Evolutionary conservation across 2,329 filamentous ascomycete species (phyloP), one percentile per base, ranked within the genome.

Genomic region (Colletotrichum camelliae): DNA sequence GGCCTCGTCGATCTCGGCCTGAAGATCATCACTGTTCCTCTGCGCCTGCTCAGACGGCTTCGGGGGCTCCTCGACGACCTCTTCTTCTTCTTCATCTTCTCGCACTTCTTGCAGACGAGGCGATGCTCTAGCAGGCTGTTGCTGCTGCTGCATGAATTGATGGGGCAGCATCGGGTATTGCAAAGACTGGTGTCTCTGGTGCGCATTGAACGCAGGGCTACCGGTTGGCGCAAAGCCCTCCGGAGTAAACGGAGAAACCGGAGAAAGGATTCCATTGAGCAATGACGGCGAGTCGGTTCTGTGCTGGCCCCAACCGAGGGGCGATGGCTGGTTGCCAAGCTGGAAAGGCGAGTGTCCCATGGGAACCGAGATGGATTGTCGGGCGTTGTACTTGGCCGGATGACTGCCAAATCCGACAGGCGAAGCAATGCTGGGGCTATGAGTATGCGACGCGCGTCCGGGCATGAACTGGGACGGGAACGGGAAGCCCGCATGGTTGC

Each of bases 1-100:
- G 6, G 94, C 93, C 81, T 96, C 94, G 66, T 97, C 94, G 72
- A 97, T 93, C 79, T 97, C 95, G 77, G 93, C 93, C 82, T 98
- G 95, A 29, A 98, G 89, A 79, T 96, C 96, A 79, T 96, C 94
- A 62, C 86, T 84, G 74, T 77, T 77, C 61, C 86, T 86, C 62
- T 84, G 84, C 13, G 79, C 72, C 12, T 89, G 86, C 79, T 92
- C 89, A 0, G 90, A 88, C 0, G 89, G 90, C 80, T 89, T 90
- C 2, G 89, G 90, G 12, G 87, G 87, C 72, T 86, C 90, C 83
- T 81, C 85, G 31, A 82, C 80, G 1, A 84, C 83, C 74, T 94
- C 93, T 78, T 94, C 93, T 74, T 94, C 93, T 78, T 94, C 93
- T 27, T 95, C 93, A 71, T 92, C 92, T 81, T 96, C 94, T n/a